Evolutionary conservation across 148 eudicot genomes (phyloP).

Genomic region (Rhododendron simsii): DNA sequence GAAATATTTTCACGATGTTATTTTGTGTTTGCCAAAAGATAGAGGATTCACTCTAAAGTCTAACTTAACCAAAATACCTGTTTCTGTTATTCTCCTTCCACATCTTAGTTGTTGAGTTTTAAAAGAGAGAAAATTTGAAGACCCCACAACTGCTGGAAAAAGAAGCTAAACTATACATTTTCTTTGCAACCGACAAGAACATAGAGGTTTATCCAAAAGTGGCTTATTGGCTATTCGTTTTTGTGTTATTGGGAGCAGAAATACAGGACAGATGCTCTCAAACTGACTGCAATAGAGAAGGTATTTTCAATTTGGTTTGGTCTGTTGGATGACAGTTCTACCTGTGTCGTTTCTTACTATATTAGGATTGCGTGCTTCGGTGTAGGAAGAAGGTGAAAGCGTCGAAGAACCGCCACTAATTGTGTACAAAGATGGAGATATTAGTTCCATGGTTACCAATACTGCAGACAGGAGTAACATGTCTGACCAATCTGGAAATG

Average conservation of each 20-base stretch:
- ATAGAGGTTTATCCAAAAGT: not conserved
- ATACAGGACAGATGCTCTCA: constrained; percentile 46
- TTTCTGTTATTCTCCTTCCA: not conserved
- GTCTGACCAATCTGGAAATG: constrained; percentile 23
- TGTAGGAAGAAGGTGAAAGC: constrained; percentile 47
- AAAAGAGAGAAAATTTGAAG: no score
- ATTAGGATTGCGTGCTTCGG: constrained; percentile 3
- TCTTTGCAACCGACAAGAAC: constrained; percentile 5
- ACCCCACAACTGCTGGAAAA: no score
- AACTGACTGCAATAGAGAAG: constrained; percentile 49
- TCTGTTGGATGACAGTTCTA: not conserved
- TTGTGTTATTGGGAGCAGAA: constrained; percentile 42
- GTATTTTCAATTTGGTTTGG: constrained; percentile 26
- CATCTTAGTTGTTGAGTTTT: not conserved
- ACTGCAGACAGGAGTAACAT: constrained; percentile 21
- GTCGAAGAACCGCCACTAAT: constrained; percentile 57
- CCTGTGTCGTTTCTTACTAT: not conserved
- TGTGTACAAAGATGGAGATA: constrained; percentile 63
- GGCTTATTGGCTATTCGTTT: not conserved
- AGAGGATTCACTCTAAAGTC: no score
- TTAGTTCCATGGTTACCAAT: constrained; percentile 29
- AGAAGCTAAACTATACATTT: not conserved
- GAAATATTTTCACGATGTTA: not conserved
- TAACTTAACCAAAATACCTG: not conserved
- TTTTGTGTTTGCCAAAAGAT: not conserved